Conservation (phyloP, 2,329 filamentous ascomycete genomes). For the Leptographium flavum region DNA sequence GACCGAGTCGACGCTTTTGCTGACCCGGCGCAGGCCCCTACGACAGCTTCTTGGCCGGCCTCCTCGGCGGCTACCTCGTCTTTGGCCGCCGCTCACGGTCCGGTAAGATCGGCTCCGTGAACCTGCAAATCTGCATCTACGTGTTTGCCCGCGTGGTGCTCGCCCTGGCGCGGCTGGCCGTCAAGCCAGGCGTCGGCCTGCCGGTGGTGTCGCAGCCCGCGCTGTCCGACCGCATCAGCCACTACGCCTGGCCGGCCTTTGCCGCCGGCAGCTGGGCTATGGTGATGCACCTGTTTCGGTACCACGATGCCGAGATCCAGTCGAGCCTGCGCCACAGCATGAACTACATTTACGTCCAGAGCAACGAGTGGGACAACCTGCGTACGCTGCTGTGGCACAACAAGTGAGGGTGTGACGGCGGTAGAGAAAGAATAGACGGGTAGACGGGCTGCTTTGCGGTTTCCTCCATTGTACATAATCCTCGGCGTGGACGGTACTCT, state of each 20-base stretch:
- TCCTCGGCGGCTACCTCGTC: constrained; percentile 82
- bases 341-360: constrained; percentile 90
- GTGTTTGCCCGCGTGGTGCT: constrained; percentile 86
- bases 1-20: background rate
- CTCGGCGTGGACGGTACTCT: too few relatives aligned
- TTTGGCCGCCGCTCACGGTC: constrained; percentile 60
- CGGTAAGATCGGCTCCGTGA: constrained; percentile 63
- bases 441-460: too few relatives aligned
- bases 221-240: constrained; percentile 35
- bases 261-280: constrained; percentile 80
- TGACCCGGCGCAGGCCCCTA: constrained; percentile 41
- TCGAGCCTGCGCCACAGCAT: constrained; percentile 86
- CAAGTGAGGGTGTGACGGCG: constrained; percentile 30
- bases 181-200: constrained; percentile 47
- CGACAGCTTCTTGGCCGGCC: constrained; percentile 75
- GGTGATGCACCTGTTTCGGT: constrained; percentile 92
- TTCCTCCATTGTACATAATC: too few relatives aligned
- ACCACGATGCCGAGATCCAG: constrained; percentile 84
- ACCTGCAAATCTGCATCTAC: constrained; percentile 96
- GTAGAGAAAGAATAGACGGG: too few relatives aligned
- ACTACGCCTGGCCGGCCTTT: constrained; percentile 85
- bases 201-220: constrained; percentile 34
- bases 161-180: constrained; percentile 66
- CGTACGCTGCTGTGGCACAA: constrained; percentile 81
- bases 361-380: constrained; percentile 77